Conservation (phyloP, 1,284 basidiomycete genomes). For the Marasmius tenuissimus region DNA sequence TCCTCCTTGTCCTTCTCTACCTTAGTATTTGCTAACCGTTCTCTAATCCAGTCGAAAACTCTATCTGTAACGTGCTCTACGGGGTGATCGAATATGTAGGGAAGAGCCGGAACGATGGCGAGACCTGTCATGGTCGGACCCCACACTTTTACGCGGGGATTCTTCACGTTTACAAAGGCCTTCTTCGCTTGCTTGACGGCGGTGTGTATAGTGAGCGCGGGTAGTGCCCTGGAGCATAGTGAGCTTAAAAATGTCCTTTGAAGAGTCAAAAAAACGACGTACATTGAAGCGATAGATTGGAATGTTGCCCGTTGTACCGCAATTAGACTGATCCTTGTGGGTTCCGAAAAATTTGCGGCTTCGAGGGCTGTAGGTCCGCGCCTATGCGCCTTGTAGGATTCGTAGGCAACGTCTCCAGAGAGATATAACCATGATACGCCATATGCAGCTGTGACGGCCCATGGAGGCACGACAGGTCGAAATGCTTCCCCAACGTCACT, state of each 20-base stretch:
- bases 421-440: constrained; percentile 84
- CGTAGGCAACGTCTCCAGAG: constrained; percentile 85
- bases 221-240: constrained; percentile 56
- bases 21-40: constrained; percentile 34
- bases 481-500: constrained; percentile 94
- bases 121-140: constrained; percentile 81
- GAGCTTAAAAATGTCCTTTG: constrained; percentile 2
- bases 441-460: constrained; percentile 81
- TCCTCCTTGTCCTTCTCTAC: constrained; percentile 23
- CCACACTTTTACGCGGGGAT: constrained; percentile 68
- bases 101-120: constrained; percentile 79
- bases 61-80: constrained; percentile 69
- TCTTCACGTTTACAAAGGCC: constrained; percentile 66
- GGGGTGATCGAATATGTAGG: constrained; percentile 84
- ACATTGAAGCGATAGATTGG: constrained; percentile 91
- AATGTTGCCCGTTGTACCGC: constrained; percentile 81
- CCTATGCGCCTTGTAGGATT: constrained; percentile 83
- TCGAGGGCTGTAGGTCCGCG: constrained; percentile 74
- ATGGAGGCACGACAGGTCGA: constrained; percentile 82
- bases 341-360: constrained; percentile 76
- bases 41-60: constrained; percentile 67
- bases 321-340: constrained; percentile 67
- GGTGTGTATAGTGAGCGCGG: constrained; percentile 84
- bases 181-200: constrained; percentile 80
- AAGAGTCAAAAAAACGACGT: constrained; percentile 23